phyloP scores from a whole-genome alignment of 805 yeast species.

The Torulaspora franciscae region DNA sequence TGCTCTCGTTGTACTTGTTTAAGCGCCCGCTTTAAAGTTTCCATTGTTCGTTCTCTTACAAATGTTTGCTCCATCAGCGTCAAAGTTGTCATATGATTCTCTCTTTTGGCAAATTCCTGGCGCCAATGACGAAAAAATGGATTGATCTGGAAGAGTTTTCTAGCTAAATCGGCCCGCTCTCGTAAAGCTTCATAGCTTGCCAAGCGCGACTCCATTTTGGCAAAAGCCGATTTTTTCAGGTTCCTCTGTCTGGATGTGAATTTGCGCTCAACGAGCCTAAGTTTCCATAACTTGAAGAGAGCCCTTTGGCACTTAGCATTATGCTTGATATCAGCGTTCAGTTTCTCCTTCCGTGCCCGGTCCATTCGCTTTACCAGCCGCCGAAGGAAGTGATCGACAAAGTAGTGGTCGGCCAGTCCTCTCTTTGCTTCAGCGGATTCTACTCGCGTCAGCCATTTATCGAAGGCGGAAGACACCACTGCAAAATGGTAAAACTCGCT shows the following conservation, averaged over 20 bases:
- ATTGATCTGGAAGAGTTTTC: conserved; percentile 3
- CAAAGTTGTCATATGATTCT: background rate
- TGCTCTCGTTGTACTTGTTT: conserved; percentile 15
- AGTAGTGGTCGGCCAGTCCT: conserved; percentile 25
- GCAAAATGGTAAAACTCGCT: conserved; percentile 16
- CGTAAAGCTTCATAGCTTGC: conserved; percentile 12
- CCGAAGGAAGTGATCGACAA: conserved; percentile 19
- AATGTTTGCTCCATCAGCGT: conserved; percentile 10
- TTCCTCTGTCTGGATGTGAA: background rate
- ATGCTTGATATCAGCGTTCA: background rate
- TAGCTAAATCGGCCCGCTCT: conserved; percentile 13
- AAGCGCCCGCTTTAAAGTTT: conserved; percentile 4
- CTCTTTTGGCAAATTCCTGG: background rate
- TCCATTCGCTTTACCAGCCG: conserved; percentile 11
- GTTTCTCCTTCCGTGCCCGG: background rate
- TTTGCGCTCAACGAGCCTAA: conserved; percentile 2
- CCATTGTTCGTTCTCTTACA: conserved; percentile 11
- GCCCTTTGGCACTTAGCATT: background rate
- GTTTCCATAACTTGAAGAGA: conserved; percentile 2
- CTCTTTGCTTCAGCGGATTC: conserved; percentile 19
- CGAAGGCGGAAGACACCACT: conserved; percentile 17
- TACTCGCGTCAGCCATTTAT: conserved; percentile 16
- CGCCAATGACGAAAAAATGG: conserved; percentile 9
- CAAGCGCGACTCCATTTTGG: conserved; percentile 6
- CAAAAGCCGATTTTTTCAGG: conserved; percentile 2